Evolutionary conservation across 1,284 basidiomycete genomes (phyloP).

Genomic region (Salmacisia buchloeana): DNA sequence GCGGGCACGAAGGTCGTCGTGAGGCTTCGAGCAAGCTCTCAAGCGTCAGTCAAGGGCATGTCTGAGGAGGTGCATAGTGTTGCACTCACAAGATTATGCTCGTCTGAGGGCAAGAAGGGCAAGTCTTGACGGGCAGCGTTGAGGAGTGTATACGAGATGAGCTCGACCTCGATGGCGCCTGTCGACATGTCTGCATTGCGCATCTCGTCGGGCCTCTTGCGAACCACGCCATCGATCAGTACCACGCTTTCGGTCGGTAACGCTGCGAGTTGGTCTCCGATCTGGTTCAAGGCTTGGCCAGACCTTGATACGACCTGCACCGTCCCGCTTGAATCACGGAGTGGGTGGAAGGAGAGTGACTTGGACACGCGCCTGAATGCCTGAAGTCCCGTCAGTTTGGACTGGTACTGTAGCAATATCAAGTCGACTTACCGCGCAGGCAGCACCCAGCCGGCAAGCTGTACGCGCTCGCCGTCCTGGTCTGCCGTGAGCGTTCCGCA

Average conservation of each 20-base stretch:
- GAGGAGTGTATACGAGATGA: conserved; percentile 4
- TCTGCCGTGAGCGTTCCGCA: conserved; percentile 61
- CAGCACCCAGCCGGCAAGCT: conserved; percentile 72
- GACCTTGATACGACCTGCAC: conserved; percentile 68
- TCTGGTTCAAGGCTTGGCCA: conserved; percentile 9
- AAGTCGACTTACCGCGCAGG: conserved; percentile 60
- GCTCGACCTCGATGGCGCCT: conserved; percentile 12
- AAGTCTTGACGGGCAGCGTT: conserved; percentile 36
- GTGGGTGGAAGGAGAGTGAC: conserved; percentile 68
- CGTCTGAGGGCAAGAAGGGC: conserved; percentile 28
- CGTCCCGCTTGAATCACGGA: conserved; percentile 69
- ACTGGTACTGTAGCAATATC: neutral
- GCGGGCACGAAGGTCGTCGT: conserved; percentile 74
- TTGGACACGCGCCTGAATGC: conserved; percentile 53
- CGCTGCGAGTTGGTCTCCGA: conserved; percentile 44
- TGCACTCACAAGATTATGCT: conserved; percentile 61
- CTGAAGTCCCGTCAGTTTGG: neutral
- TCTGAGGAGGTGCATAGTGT: conserved; percentile 71
- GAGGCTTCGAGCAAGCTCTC: conserved; percentile 55
- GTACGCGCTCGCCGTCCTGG: conserved; percentile 61
- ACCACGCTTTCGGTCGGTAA: conserved; percentile 65
- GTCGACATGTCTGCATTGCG: conserved; percentile 53
- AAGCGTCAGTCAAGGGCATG: conserved; percentile 66
- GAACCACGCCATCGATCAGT: conserved; percentile 66
- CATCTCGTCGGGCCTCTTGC: conserved; percentile 61